A percentile compares a stretch with the other conserved stretches of the same genome.
These are phyloP conservation scores for Dacryopinax primogenitus DNA, from an alignment of 768 basidiomycete species.

Conservation along the genomic window DNA sequence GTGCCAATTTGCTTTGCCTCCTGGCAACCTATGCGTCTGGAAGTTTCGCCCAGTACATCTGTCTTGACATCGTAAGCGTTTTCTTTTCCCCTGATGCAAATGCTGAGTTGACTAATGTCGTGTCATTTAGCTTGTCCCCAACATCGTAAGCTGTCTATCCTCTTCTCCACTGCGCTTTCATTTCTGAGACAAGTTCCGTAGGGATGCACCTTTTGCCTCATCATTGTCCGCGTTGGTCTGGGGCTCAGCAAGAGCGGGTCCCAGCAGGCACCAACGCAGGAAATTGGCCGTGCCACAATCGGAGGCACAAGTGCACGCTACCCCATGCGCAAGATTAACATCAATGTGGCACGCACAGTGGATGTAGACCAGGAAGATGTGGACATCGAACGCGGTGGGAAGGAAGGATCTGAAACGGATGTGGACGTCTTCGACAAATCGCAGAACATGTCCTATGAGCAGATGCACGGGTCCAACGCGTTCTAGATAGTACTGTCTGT, in stretches of 20 bases:
- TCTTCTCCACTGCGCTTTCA: not conserved
- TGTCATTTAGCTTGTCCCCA: constrained; percentile 24
- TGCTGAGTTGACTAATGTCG: not conserved
- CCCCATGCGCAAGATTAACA: constrained; percentile 7
- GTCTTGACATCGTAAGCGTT: constrained; percentile 28
- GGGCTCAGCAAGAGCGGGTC: constrained; percentile 21
- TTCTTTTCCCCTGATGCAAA: too few species aligned
- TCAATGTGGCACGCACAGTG: not conserved
- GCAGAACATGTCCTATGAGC: not conserved
- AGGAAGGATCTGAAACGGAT: not conserved
- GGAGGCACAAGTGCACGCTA: not conserved
- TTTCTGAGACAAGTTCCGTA: not conserved
- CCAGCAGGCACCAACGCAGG: constrained; percentile 16
- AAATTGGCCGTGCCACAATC: not conserved
- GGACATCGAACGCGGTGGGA: not conserved
- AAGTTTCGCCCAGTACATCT: constrained; percentile 30
- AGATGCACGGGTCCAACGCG: not conserved
- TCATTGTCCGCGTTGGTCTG: constrained; percentile 32
- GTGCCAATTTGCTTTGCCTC: constrained; percentile 25
- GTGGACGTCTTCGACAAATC: constrained; percentile 1
- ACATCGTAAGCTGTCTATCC: constrained; percentile 24
- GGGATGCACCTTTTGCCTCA: constrained; percentile 32
- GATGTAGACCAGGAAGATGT: not conserved
- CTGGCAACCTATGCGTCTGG: constrained; percentile 27
- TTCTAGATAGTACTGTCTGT: too few species aligned